Evolutionary conservation across 2,329 filamentous ascomycete genomes (phyloP).

Genomic region (Xylaria sp.): DNA sequence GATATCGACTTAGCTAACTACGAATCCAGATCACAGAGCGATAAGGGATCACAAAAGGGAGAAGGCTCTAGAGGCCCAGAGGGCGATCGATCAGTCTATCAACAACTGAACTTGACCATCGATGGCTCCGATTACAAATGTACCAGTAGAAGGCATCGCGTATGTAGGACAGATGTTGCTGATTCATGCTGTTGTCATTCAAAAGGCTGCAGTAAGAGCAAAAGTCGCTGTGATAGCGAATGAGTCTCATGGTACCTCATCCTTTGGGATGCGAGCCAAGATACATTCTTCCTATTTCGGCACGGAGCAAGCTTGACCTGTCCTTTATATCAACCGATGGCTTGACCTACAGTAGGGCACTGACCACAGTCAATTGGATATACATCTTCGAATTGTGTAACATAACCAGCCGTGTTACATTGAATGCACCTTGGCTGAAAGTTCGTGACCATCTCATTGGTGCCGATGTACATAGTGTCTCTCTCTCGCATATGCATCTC

Average conservation of each 20-base stretch:
- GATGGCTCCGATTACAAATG: background rate
- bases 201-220: background rate
- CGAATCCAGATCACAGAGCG: background rate
- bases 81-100: background rate
- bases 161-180: background rate
- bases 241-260: background rate
- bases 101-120: background rate
- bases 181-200: background rate
- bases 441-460: too few relatives aligned
- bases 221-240: background rate
- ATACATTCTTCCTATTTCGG: too few relatives aligned
- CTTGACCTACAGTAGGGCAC: too few relatives aligned
- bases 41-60: slow-evolving; percentile 2
- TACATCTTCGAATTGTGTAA: too few relatives aligned
- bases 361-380: too few relatives aligned
- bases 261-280: background rate
- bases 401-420: background rate
- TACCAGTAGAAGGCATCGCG: background rate
- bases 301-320: too few relatives aligned
- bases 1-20: background rate
- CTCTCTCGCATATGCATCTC: background rate
- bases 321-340: too few relatives aligned
- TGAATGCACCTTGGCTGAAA: background rate
- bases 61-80: background rate
- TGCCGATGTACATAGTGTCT: background rate